Percentiles rank a stretch among this genome's conserved stretches.
Evolutionary conservation across 139 green algal species (phyloP).

Genomic region (Pedinophyceae sp.): DNA sequence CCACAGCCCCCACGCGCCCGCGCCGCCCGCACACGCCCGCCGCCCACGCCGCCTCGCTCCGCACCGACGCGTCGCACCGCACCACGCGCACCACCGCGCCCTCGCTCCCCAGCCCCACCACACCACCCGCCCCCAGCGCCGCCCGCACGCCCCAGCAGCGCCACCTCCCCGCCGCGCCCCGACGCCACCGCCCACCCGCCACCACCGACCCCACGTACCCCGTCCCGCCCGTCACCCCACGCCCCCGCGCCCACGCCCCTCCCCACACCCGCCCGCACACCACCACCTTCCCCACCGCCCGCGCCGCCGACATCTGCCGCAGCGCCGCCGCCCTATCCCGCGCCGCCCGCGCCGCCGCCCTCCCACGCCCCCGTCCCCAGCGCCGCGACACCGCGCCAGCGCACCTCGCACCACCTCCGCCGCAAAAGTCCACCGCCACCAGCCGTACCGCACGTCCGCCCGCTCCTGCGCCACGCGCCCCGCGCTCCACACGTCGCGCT

Average conservation of each 20-base stretch:
- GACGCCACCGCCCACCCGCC: not conserved
- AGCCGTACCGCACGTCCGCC: no score
- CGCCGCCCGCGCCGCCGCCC: no score
- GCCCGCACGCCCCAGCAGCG: not conserved
- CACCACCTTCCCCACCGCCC: slow-evolving; percentile 47
- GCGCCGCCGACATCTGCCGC: slow-evolving; percentile 35
- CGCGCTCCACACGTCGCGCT: slow-evolving; percentile 14
- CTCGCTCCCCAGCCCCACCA: no score
- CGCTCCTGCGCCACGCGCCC: slow-evolving; percentile 19
- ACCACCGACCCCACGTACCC: not conserved
- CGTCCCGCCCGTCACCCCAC: not conserved
- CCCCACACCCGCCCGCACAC: slow-evolving; percentile 16
- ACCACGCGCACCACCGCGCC: no score
- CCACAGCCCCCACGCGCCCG: not conserved
- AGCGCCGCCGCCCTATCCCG: slow-evolving; percentile 31
- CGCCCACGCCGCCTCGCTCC: no score
- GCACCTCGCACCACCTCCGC: no score
- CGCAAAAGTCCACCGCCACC: no score
- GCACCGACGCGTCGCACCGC: no score
- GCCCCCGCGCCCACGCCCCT: no score
- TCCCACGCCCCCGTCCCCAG: no score
- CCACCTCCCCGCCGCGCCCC: not conserved
- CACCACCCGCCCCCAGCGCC: not conserved
- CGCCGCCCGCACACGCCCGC: no score
- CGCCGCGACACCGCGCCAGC: no score